phyloP scores from a whole-genome alignment of 352 stramenopile species.

The Phytophthora pluvialis region DNA sequence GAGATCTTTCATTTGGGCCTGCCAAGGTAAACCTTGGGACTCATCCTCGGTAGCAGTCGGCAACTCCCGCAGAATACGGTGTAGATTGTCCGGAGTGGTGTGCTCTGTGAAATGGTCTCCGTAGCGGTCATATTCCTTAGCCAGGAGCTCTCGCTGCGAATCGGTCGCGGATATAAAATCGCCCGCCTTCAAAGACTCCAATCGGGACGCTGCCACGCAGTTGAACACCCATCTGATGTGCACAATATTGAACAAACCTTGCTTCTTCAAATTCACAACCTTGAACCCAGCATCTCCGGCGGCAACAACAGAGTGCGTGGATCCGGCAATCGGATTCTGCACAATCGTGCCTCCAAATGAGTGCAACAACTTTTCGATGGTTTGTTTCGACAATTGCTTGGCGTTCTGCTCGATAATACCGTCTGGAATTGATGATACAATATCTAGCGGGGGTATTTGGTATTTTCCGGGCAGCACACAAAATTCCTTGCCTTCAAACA shows the following conservation, averaged over 20 bases:
- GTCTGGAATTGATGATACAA: constrained; percentile 35
- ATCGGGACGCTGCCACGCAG: constrained; percentile 43
- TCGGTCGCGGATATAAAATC: constrained; percentile 83
- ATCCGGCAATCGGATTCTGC: constrained; percentile 76
- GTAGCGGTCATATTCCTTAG: constrained; percentile 75
- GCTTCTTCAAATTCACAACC: constrained; percentile 81
- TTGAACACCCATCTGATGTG: constrained; percentile 65
- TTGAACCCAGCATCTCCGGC: constrained; percentile 74
- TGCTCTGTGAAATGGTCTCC: constrained; percentile 80
- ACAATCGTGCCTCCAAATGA: constrained; percentile 71
- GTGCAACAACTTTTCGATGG: constrained; percentile 77
- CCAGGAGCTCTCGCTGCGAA: constrained; percentile 51
- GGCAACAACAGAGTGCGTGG: constrained; percentile 72
- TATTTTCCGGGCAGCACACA: constrained; percentile 87
- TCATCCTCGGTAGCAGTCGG: constrained; percentile 4
- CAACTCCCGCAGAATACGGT: constrained; percentile 56
- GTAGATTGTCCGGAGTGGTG: constrained; percentile 53
- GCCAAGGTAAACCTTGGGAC: constrained; percentile 44
- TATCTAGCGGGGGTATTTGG: constrained; percentile 18
- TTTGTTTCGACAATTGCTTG: constrained; percentile 65
- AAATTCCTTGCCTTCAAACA: constrained; percentile 78
- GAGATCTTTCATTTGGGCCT: constrained; percentile 47
- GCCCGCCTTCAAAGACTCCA: constrained; percentile 51
- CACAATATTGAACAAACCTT: constrained; percentile 80
- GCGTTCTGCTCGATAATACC: constrained; percentile 42